Evolutionary conservation across 768 basidiomycete species (phyloP).

Genomic region (Boletus rufocinnamomeus): DNA sequence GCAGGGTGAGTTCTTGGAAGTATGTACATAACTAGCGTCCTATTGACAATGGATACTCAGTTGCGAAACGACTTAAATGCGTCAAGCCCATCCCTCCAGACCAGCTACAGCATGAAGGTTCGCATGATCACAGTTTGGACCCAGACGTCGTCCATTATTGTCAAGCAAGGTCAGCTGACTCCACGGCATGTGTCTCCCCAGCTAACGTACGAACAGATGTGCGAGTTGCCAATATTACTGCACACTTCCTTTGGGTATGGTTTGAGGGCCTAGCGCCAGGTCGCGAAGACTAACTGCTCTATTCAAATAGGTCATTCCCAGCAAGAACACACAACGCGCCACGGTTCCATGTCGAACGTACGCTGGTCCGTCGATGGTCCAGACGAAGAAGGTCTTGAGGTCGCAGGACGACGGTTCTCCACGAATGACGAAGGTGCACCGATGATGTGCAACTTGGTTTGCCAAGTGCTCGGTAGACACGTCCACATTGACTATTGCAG

Average conservation of each 20-base stretch:
- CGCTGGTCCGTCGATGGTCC: conserved; percentile 56
- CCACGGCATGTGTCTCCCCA: neutral
- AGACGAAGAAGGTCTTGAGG: conserved; percentile 48
- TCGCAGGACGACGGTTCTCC: conserved; percentile 54
- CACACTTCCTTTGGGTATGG: conserved; percentile 51
- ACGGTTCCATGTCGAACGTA: conserved; percentile 61
- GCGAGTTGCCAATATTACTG: conserved; percentile 59
- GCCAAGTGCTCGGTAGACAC: conserved; percentile 53
- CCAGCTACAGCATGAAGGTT: conserved; percentile 43
- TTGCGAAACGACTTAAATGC: conserved; percentile 53
- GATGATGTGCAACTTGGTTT: conserved; percentile 61
- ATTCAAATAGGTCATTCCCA: conserved; percentile 50
- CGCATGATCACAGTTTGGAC: conserved; percentile 50
- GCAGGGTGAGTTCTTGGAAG: conserved; percentile 41
- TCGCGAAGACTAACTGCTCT: neutral
- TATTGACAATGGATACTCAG: conserved; percentile 28
- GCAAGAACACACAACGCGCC: conserved; percentile 58
- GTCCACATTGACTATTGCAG: conserved; percentile 59
- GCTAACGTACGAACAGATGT: conserved; percentile 40
- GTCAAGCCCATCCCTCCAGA: conserved; percentile 48
- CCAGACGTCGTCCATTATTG: conserved; percentile 52
- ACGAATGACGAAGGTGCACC: conserved; percentile 57
- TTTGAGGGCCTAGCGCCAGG: neutral
- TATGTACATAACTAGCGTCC: fast-evolving
- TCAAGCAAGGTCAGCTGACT: conserved; percentile 41